Percentiles rank a stretch among this genome's conserved stretches.
These are phyloP conservation scores for Bimuria novae-zelandiae DNA, from an alignment of 2,329 filamentous ascomycete genomes.

Conservation along the genomic window DNA sequence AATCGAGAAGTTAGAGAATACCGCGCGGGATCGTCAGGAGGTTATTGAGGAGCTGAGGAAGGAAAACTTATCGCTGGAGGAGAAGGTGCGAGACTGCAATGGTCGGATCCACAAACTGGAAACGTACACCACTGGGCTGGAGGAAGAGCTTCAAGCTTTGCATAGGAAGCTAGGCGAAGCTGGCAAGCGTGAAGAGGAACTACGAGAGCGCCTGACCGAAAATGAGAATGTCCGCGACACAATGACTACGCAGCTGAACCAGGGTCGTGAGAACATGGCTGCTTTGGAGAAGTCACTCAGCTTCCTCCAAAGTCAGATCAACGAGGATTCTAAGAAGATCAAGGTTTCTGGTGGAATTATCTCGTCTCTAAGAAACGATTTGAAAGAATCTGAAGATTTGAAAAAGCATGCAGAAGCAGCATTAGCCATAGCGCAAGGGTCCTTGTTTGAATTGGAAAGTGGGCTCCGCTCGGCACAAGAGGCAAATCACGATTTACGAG, in stretches of 20 bases:
- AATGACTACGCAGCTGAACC: conserved; percentile 24
- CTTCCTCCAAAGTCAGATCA: conserved; percentile 25
- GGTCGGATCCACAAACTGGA: conserved; percentile 31
- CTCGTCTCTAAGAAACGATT: conserved; percentile 28
- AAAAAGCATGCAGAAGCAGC: conserved; percentile 30
- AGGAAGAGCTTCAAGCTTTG: conserved; percentile 25
- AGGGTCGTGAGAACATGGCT: conserved; percentile 24
- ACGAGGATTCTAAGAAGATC: conserved; percentile 31
- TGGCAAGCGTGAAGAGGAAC: conserved; percentile 26
- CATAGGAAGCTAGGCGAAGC: conserved; percentile 26
- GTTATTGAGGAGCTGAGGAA: conserved; percentile 27
- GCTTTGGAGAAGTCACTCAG: conserved; percentile 30
- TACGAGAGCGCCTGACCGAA: conserved; percentile 27
- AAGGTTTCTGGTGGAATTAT: conserved; percentile 27
- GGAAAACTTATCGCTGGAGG: conserved; percentile 28
- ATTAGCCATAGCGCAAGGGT: conserved; percentile 20
- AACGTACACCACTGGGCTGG: conserved; percentile 21
- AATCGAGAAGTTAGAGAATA: conserved; percentile 32
- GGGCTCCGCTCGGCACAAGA: conserved; percentile 20
- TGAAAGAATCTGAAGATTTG: conserved; percentile 25
- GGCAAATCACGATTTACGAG: conserved; percentile 19
- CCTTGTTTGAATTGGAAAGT: conserved; percentile 23
- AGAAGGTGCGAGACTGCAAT: conserved; percentile 21
- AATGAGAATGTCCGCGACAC: conserved; percentile 24
- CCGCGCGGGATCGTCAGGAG: conserved; percentile 19